Evolutionary conservation across 148 eudicot genomes (phyloP).

Genomic region (Rhododendron griersonianum): DNA sequence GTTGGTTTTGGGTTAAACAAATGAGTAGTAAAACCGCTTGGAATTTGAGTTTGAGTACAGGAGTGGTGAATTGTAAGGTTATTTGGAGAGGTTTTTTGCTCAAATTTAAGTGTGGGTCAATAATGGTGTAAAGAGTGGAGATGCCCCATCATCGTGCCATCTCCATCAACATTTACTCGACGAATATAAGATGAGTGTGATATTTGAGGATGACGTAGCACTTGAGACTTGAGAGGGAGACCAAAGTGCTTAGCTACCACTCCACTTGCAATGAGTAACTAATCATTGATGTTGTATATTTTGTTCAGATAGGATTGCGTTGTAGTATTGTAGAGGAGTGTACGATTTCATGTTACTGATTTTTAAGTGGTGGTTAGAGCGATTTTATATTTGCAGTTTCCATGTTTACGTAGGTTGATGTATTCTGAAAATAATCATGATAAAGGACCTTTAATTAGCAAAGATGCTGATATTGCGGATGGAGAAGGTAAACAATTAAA

Average conservation of each 20-base stretch:
- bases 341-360: not conserved
- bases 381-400: constrained; percentile 9
- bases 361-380: not conserved
- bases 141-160: not conserved
- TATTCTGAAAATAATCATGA: constrained; percentile 42
- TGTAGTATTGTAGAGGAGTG: not conserved
- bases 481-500: constrained; percentile 57
- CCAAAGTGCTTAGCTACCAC: not conserved
- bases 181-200: not conserved
- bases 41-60: not conserved
- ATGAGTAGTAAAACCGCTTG: not conserved
- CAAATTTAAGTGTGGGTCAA: not conserved
- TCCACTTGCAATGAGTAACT: not conserved
- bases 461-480: constrained; percentile 55
- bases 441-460: constrained; percentile 33
- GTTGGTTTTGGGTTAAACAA: not conserved
- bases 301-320: not conserved
- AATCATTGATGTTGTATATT: not conserved
- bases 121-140: not conserved
- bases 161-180: not conserved
- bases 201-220: not conserved
- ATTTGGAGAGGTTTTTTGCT: not conserved
- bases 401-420: constrained; percentile 33
- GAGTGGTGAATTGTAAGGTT: not conserved
- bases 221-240: not conserved